A percentile compares a stretch with the other conserved stretches of the same genome.
These are phyloP conservation scores for Prunus padus DNA, from an alignment of 306 rosid species.

Conservation along the genomic window DNA sequence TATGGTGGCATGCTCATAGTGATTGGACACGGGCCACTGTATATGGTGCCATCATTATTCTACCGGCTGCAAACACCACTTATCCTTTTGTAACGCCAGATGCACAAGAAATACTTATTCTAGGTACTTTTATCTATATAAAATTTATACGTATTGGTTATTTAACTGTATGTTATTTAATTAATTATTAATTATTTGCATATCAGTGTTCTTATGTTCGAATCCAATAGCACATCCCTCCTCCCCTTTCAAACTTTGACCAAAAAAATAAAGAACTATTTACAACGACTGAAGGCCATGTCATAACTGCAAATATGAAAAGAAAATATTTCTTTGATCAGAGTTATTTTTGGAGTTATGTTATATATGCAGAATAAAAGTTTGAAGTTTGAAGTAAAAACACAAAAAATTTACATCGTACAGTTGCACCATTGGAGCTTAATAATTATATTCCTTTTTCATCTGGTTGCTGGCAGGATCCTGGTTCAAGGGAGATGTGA, in stretches of 20 bases:
- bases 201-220: too few relatives aligned
- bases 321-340: too few relatives aligned
- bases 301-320: too few relatives aligned
- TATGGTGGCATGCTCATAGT: conserved; percentile 54
- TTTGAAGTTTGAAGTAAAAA: neutral
- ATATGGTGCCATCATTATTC: conserved; percentile 32
- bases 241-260: too few relatives aligned
- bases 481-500: conserved; percentile 28
- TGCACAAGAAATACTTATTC: conserved; percentile 7
- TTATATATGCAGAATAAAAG: too few relatives aligned
- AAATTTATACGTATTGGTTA: neutral
- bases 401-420: neutral
- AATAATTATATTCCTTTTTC: neutral
- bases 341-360: too few relatives aligned
- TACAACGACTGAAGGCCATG: too few relatives aligned
- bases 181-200: too few relatives aligned
- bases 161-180: neutral
- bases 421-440: too few relatives aligned
- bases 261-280: too few relatives aligned
- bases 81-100: conserved; percentile 32
- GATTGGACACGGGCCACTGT: conserved; percentile 41
- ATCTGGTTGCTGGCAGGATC: neutral
- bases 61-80: neutral
- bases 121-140: conserved; percentile 11
- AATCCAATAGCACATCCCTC: too few relatives aligned